Percentiles rank a stretch among this genome's conserved stretches.
Evolutionary conservation across 495 filamentous ascomycete species (phyloP).

Genomic region (Venustampulla echinocandica): DNA sequence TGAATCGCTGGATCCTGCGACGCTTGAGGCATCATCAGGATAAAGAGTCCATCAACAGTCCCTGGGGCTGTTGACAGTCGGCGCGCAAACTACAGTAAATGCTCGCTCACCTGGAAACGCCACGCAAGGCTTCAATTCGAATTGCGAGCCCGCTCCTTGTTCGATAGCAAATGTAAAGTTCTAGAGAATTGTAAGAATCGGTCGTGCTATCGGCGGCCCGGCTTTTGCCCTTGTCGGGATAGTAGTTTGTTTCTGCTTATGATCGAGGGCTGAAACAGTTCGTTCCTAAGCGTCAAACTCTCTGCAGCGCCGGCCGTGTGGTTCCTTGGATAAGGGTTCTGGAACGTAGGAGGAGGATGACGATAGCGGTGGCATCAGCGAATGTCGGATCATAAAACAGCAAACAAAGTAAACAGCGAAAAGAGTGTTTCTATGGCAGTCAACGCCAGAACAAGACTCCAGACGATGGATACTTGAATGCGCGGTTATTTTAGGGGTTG

Average conservation of each 20-base stretch:
- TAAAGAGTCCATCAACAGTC: neutral
- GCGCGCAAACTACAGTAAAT: neutral
- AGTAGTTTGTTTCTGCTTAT: no score
- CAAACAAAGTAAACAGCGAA: no score
- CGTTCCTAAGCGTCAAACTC: no score
- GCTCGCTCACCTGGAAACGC: no score
- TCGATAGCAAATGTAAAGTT: neutral
- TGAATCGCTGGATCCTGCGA: constrained; percentile 15
- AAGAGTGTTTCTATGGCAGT: neutral
- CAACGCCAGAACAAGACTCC: neutral
- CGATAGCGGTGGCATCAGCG: no score
- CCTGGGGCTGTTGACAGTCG: constrained; percentile 1
- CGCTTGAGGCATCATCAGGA: constrained; percentile 3
- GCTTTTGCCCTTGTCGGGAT: constrained; percentile 6
- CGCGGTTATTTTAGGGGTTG: no score
- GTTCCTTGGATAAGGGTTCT: no score
- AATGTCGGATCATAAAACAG: no score
- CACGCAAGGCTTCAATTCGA: no score
- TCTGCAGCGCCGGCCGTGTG: no score
- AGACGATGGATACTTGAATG: neutral
- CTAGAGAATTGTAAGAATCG: constrained; percentile 4
- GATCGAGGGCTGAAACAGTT: constrained; percentile 18
- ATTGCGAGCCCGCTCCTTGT: neutral
- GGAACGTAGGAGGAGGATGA: no score
- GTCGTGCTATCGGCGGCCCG: constrained; percentile 6